phyloP scores from a whole-genome alignment of 495 filamentous ascomycete species.

The Penicillium maclennaniae region DNA sequence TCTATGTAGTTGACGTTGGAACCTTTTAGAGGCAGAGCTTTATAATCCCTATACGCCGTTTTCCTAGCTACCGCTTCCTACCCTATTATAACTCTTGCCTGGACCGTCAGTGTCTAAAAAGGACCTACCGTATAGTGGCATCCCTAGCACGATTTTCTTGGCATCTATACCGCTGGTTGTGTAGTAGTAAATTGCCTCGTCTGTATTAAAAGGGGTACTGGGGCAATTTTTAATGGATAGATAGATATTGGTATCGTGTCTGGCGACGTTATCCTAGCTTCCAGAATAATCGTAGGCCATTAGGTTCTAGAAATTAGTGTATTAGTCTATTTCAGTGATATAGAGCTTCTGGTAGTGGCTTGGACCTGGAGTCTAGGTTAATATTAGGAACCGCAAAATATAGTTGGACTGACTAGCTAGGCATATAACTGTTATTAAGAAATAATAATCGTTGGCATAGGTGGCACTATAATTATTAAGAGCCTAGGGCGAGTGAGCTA shows the following conservation, averaged over 20 bases:
- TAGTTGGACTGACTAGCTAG: neutral
- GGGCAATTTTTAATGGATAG: slow-evolving; percentile 43
- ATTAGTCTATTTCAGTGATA: slow-evolving; percentile 58
- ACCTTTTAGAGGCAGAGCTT: slow-evolving; percentile 48
- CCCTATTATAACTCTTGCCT: slow-evolving; percentile 63
- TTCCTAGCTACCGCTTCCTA: slow-evolving; percentile 67
- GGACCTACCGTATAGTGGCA: slow-evolving; percentile 81
- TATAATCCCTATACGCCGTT: slow-evolving; percentile 76
- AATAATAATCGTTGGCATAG: slow-evolving; percentile 46
- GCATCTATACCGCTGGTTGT: slow-evolving; percentile 54
- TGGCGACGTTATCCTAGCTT: slow-evolving; percentile 62
- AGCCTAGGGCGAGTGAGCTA: slow-evolving; percentile 24
- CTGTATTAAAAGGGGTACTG: slow-evolving; percentile 66
- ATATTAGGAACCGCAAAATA: neutral
- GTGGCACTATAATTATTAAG: slow-evolving; percentile 59
- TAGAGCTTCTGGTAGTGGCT: slow-evolving; percentile 58
- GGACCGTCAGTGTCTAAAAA: slow-evolving; percentile 70
- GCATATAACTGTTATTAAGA: slow-evolving; percentile 68
- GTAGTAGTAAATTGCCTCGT: slow-evolving; percentile 63
- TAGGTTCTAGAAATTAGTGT: slow-evolving; percentile 68
- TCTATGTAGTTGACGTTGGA: slow-evolving; percentile 13
- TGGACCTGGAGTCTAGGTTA: slow-evolving; percentile 41
- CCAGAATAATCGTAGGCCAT: slow-evolving; percentile 78
- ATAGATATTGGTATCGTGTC: slow-evolving; percentile 77
- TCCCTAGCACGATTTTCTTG: slow-evolving; percentile 71